Percentiles rank a stretch among this genome's conserved stretches.
phyloP scores from a whole-genome alignment of 768 basidiomycete genomes.

The Pleurotus platypus region DNA sequence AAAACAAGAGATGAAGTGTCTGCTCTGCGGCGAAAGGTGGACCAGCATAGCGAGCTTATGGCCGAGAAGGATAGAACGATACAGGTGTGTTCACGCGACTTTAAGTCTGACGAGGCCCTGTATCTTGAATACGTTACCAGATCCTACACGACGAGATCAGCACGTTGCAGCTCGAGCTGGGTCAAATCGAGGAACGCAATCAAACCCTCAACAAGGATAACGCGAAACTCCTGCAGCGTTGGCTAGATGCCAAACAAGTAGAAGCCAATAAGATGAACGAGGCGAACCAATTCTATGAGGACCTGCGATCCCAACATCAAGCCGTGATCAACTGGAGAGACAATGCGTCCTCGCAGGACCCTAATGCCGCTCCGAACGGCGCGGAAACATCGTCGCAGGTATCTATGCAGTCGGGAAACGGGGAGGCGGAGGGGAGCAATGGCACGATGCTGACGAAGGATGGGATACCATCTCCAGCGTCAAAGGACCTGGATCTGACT shows the following conservation, averaged over 20 bases:
- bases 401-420: slow-evolving; percentile 65
- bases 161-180: slow-evolving; percentile 86
- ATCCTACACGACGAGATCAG: slow-evolving; percentile 93
- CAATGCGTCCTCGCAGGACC: slow-evolving; percentile 23
- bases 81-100: slow-evolving; percentile 55
- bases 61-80: slow-evolving; percentile 84
- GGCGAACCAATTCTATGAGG: slow-evolving; percentile 85
- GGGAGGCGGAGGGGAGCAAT: slow-evolving; percentile 46
- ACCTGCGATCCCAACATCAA: slow-evolving; percentile 74
- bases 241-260: slow-evolving; percentile 92
- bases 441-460: slow-evolving; percentile 54
- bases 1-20: slow-evolving; percentile 75
- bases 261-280: slow-evolving; percentile 97
- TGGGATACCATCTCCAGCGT: slow-evolving; percentile 69
- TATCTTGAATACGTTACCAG: slow-evolving; percentile 32
- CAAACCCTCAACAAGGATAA: slow-evolving; percentile 88
- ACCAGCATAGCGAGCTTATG: slow-evolving; percentile 84
- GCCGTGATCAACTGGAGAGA: slow-evolving; percentile 58
- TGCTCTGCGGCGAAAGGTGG: slow-evolving; percentile 68
- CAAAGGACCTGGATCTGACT: slow-evolving; percentile 74
- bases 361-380: slow-evolving; percentile 18
- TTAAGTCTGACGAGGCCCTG: too few relatives aligned
- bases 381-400: slow-evolving; percentile 27
- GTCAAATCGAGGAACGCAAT: slow-evolving; percentile 86
- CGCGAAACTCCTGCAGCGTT: slow-evolving; percentile 90